Conservation (phyloP, 2,329 filamentous ascomycete species). For the Elsinoe fawcettii region DNA sequence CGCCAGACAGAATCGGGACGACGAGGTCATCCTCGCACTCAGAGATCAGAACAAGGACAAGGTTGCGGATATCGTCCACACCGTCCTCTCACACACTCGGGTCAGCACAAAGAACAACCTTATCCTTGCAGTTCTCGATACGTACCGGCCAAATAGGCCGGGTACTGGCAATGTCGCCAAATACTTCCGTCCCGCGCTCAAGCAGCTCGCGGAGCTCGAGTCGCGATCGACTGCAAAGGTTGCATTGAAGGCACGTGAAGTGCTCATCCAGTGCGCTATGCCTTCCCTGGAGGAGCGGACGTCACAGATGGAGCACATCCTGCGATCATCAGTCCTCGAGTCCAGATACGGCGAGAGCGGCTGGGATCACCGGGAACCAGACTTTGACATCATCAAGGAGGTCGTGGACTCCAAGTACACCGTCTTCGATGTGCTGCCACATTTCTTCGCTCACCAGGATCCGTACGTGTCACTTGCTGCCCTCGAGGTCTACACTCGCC, state of each 20-base stretch:
- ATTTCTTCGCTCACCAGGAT: slow-evolving; percentile 92
- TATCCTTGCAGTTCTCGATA: slow-evolving; percentile 80
- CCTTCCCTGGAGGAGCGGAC: slow-evolving; percentile 93
- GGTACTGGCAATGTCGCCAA: slow-evolving; percentile 81
- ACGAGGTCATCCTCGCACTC: slow-evolving; percentile 86
- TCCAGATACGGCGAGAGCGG: slow-evolving; percentile 96
- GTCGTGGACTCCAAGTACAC: slow-evolving; percentile 98
- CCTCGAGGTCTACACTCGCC: slow-evolving; percentile 90
- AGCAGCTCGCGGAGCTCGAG: slow-evolving; percentile 84
- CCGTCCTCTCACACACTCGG: slow-evolving; percentile 85
- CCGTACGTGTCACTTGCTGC: slow-evolving; percentile 90
- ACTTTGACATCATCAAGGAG: slow-evolving; percentile 86
- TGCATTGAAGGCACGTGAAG: slow-evolving; percentile 90
- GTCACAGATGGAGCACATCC: slow-evolving; percentile 96
- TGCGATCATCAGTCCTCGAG: slow-evolving; percentile 89
- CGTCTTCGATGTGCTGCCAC: slow-evolving; percentile 88
- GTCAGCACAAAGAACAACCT: slow-evolving; percentile 92
- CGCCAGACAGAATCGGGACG: slow-evolving; percentile 74
- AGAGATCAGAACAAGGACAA: slow-evolving; percentile 96
- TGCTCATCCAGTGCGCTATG: slow-evolving; percentile 93
- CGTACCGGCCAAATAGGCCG: slow-evolving; percentile 92
- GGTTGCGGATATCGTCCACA: slow-evolving; percentile 74
- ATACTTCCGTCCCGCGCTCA: slow-evolving; percentile 73
- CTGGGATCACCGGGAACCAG: slow-evolving; percentile 91
- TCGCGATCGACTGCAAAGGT: slow-evolving; percentile 85